These are phyloP conservation scores for Dryas drummondii DNA, from an alignment of 306 rosid species.

Conservation along the genomic window DNA sequence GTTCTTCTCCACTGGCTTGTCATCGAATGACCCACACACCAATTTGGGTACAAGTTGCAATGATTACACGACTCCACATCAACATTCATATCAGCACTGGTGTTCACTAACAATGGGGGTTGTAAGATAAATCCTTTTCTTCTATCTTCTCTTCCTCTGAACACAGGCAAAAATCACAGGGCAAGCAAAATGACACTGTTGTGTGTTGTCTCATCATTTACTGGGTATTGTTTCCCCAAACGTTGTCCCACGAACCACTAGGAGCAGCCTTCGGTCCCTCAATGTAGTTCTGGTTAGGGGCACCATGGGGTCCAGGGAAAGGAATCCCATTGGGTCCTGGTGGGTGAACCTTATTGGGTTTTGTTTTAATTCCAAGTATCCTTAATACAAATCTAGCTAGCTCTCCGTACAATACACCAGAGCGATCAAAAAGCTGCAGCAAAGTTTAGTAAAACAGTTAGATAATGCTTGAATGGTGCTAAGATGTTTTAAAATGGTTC, in stretches of 20 bases:
- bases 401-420: constrained; percentile 84
- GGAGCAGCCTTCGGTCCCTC: constrained; percentile 75
- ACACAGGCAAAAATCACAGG: constrained; percentile 7
- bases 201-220: constrained; percentile 28
- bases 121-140: not conserved
- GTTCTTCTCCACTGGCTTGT: not conserved
- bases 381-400: constrained; percentile 88
- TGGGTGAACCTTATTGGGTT: constrained; percentile 44
- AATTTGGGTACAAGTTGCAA: not conserved
- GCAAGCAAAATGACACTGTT: not conserved
- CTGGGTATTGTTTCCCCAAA: constrained; percentile 59
- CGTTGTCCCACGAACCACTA: constrained; percentile 82
- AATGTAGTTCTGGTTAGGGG: constrained; percentile 46
- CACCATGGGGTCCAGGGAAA: constrained; percentile 43
- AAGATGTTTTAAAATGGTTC: not conserved
- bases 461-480: not conserved
- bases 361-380: constrained; percentile 67
- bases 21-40: constrained; percentile 7
- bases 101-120: not conserved
- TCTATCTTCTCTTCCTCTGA: not conserved
- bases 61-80: not conserved
- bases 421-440: constrained; percentile 84
- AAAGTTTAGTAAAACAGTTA: not conserved
- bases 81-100: not conserved
- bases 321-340: constrained; percentile 64